Conservation (phyloP, 2,329 filamentous ascomycete species). For the Fusarium virguliforme region DNA sequence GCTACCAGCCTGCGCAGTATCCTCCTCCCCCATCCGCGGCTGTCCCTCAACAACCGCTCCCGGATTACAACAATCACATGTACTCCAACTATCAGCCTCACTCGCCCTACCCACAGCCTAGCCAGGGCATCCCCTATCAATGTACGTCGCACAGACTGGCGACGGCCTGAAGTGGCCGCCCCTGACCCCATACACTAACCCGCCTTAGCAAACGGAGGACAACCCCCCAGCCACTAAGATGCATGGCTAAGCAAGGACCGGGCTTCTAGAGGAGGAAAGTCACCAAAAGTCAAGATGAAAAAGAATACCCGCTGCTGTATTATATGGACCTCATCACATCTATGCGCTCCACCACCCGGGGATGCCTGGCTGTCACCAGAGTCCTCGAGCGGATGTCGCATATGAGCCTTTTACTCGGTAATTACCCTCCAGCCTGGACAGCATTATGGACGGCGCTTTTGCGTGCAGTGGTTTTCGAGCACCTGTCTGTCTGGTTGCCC, state of each 20-base stretch:
- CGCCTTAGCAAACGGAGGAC: constrained; percentile 55
- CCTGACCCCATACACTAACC: constrained; percentile 32
- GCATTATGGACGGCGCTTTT: background rate
- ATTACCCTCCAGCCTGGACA: constrained; percentile 35
- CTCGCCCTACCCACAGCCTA: constrained; percentile 71
- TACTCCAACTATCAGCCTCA: constrained; percentile 73
- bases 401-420: constrained; percentile 23
- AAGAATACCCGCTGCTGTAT: constrained; percentile 49
- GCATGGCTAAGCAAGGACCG: constrained; percentile 35
- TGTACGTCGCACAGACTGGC: constrained; percentile 59
- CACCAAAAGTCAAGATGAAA: constrained; percentile 52
- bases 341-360: constrained; percentile 1
- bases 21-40: constrained; percentile 72
- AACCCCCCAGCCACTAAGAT: constrained; percentile 55
- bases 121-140: constrained; percentile 74
- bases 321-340: constrained; percentile 45
- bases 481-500: constrained; percentile 24
- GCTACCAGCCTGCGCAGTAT: constrained; percentile 79
- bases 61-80: constrained; percentile 72
- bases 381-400: constrained; percentile 18
- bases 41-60: constrained; percentile 67
- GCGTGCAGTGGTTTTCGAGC: constrained; percentile 2
- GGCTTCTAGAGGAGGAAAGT: constrained; percentile 50
- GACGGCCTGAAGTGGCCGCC: constrained; percentile 19
- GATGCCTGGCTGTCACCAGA: background rate